Conservation (phyloP, 352 stramenopile genomes). For the Phytopythium boreale region DNA sequence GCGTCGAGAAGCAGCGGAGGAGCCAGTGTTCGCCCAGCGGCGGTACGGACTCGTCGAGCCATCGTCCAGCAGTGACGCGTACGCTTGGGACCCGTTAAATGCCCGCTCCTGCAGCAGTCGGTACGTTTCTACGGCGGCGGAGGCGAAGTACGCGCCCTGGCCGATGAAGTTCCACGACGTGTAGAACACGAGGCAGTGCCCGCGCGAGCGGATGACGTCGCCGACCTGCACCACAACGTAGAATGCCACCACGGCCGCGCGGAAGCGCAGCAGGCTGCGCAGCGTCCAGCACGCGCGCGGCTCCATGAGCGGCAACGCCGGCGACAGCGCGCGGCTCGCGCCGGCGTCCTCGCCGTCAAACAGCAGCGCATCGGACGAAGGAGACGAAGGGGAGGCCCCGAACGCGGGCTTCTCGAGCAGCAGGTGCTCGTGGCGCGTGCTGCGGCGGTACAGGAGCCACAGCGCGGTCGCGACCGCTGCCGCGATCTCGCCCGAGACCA, state of each 20-base stretch:
- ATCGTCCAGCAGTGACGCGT: constrained; percentile 43
- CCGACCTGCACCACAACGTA: constrained; percentile 55
- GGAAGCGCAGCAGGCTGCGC: constrained; percentile 34
- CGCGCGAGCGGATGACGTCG: constrained; percentile 51
- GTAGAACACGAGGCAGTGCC: constrained; percentile 66
- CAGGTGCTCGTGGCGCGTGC: constrained; percentile 26
- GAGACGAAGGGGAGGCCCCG: not conserved
- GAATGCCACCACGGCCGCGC: constrained; percentile 32
- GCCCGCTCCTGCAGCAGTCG: constrained; percentile 19
- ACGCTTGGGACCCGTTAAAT: constrained; percentile 21
- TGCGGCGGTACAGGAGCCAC: constrained; percentile 42
- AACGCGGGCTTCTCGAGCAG: constrained; percentile 14
- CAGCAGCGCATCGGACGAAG: not conserved
- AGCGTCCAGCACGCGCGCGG: constrained; percentile 44
- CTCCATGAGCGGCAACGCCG: constrained; percentile 30
- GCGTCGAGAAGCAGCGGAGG: not conserved
- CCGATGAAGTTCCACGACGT: constrained; percentile 87
- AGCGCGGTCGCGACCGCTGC: constrained; percentile 35
- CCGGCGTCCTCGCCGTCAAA: not conserved
- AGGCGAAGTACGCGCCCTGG: constrained; percentile 59
- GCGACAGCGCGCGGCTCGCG: not conserved
- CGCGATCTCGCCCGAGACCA: constrained; percentile 49
- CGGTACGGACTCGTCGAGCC: constrained; percentile 14
- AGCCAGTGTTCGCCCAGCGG: constrained; percentile 10
- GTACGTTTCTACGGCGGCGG: constrained; percentile 29